phyloP scores from a whole-genome alignment of 2,329 filamentous ascomycete genomes.

The Stromatinia cepivora region DNA sequence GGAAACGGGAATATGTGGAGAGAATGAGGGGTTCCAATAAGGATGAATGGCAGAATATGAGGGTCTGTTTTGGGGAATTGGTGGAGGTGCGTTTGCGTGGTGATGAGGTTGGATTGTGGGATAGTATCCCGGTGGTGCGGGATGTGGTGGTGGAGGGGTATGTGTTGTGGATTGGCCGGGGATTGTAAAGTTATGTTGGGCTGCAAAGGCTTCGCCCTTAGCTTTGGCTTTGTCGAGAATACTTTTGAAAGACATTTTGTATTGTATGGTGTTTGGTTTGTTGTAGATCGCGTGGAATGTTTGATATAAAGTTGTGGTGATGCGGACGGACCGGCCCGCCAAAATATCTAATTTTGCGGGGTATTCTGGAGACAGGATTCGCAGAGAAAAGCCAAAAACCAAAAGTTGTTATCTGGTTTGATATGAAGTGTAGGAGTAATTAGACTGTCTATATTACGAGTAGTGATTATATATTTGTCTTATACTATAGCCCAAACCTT shows the following conservation, averaged over 20 bases:
- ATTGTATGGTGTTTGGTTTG: neutral
- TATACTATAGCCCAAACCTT: neutral
- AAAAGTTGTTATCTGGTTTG: no score
- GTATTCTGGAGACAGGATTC: neutral
- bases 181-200: constrained; percentile 26
- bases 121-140: constrained; percentile 19
- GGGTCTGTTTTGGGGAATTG: constrained; percentile 20
- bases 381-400: no score
- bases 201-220: constrained; percentile 30
- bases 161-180: constrained; percentile 19
- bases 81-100: constrained; percentile 12
- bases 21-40: constrained; percentile 57
- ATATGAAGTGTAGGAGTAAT: neutral
- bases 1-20: constrained; percentile 48
- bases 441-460: neutral
- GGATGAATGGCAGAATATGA: constrained; percentile 22
- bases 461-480: neutral
- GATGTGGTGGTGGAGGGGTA: constrained; percentile 9
- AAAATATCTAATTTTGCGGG: neutral
- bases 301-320: neutral
- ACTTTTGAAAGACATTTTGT: constrained; percentile 31
- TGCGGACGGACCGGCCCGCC: neutral
- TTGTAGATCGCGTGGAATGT: neutral
- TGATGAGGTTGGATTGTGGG: constrained; percentile 14
- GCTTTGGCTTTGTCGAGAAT: constrained; percentile 35